Base-by-base conservation (phyloP, 139 green algal genomes). In the Astrephomene gubernaculifera region DNA sequence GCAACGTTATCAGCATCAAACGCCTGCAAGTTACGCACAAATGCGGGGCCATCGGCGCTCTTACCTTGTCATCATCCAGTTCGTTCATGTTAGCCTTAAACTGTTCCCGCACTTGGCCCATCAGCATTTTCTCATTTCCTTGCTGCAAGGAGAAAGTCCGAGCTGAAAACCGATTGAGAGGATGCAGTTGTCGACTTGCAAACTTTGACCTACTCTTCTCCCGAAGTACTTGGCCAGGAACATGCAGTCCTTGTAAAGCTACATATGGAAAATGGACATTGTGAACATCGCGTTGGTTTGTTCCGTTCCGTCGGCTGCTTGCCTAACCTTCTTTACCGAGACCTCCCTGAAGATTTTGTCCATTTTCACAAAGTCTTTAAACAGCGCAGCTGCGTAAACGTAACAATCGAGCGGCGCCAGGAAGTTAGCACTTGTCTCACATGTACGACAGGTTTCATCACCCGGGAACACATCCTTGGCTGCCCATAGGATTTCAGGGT, bases 201-300 rank as follows among this genome's bases (percentile, higher is more conserved):
- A 57, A 36, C 6, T 14, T 33, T 4, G 0, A 74, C 88, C 89
- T 72, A 93, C 90, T 68, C 90, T 61, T 53, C 87, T 79, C 4
- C 90, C 90, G 19, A 92, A 83, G 49, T 87, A 91, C 25, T 87
- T 85, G 35, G 89, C 90, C 54, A 94, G 39, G 24, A 94, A 65
- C 27, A 94, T 72, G 61, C 90, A 88, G 71, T 94, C 90, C 53
- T 92, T 92, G 82, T 92, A 94, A 2, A 94, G 85, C 90, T 93
- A 86, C 79, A 71, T 71, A 45, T 5, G n/a, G 29, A 53, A 35
- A 74, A 54, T 4, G 57, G 68, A 57, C 9, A 21, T 74, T 35
- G 39, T 12, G 2, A 57, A 75, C 17, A n/a, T n/a, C n/a, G n/a
- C n/a, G n/a, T n/a, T n/a, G n/a, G n/a, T n/a, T n/a, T n/a, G n/a